phyloP scores from a whole-genome alignment of 176 grass and related monocot genomes.

The Lolium multiflorum region DNA sequence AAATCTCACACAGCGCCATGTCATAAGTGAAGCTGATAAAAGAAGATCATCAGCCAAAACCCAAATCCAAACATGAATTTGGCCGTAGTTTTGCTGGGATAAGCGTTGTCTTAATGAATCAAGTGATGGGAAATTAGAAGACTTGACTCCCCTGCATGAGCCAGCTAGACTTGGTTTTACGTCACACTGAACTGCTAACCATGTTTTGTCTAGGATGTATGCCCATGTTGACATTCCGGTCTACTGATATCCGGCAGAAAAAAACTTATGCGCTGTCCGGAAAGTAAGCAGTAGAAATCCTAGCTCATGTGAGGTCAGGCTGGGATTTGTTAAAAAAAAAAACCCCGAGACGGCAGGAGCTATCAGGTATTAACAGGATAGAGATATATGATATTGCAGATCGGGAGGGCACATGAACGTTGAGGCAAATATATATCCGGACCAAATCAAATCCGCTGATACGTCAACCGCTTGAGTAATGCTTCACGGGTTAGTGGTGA shows the following conservation, averaged over 20 bases:
- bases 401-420: constrained; percentile 46
- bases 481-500: constrained; percentile 27
- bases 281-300: background rate
- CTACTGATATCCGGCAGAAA: constrained; percentile 28
- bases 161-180: too few relatives aligned
- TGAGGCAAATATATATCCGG: constrained; percentile 32
- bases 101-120: too few relatives aligned
- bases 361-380: background rate
- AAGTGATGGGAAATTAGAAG: too few relatives aligned
- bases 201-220: background rate
- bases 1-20: too few relatives aligned
- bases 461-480: constrained; percentile 42
- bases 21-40: too few relatives aligned
- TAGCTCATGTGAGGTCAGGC: constrained; percentile 41
- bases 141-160: too few relatives aligned
- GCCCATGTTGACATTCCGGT: constrained; percentile 36
- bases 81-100: too few relatives aligned
- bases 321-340: constrained; percentile 27
- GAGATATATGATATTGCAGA: background rate
- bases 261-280: background rate
- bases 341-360: background rate
- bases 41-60: too few relatives aligned
- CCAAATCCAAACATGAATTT: too few relatives aligned
- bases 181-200: too few relatives aligned
- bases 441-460: constrained; percentile 54